Evolutionary conservation across 2,329 filamentous ascomycete species (phyloP).

Genomic region (Microsporum ferrugineum): DNA sequence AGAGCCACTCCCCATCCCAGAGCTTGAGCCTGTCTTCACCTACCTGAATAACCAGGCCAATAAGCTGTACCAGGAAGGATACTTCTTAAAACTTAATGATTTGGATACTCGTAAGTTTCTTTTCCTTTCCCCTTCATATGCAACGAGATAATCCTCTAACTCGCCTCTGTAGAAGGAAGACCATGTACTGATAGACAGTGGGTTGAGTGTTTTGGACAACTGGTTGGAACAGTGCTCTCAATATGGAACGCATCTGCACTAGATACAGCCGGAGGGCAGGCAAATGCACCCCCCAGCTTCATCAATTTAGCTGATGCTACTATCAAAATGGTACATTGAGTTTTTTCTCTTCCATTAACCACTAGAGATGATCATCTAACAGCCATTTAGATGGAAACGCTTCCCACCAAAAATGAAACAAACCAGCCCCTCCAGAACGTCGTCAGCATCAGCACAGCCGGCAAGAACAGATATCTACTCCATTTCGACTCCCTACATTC

Average conservation of each 20-base stretch:
- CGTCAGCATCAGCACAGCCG: conserved; percentile 87
- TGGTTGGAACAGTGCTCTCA: conserved; percentile 88
- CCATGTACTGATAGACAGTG: conserved; percentile 78
- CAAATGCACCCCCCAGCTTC: conserved; percentile 79
- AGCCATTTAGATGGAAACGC: conserved; percentile 61
- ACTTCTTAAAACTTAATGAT: conserved; percentile 93
- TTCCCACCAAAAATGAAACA: conserved; percentile 68
- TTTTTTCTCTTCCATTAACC: conserved; percentile 17
- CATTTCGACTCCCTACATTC: conserved; percentile 95
- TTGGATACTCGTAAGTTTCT: conserved; percentile 68
- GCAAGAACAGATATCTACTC: conserved; percentile 85
- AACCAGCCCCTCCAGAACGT: conserved; percentile 86
- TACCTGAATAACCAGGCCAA: conserved; percentile 91
- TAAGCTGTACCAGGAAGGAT: conserved; percentile 95
- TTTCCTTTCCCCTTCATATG: background rate
- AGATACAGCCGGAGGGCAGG: conserved; percentile 73
- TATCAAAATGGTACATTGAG: conserved; percentile 72
- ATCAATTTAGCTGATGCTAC: conserved; percentile 96
- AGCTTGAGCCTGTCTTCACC: conserved; percentile 86
- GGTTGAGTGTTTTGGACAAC: conserved; percentile 94
- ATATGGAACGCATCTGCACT: conserved; percentile 91
- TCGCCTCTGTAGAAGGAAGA: conserved; percentile 56
- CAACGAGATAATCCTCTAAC: conserved; percentile 16
- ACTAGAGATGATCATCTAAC: background rate
- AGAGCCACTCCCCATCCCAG: conserved; percentile 41